Conservation (phyloP, 495 filamentous ascomycete species). For the Thozetella sp. region DNA sequence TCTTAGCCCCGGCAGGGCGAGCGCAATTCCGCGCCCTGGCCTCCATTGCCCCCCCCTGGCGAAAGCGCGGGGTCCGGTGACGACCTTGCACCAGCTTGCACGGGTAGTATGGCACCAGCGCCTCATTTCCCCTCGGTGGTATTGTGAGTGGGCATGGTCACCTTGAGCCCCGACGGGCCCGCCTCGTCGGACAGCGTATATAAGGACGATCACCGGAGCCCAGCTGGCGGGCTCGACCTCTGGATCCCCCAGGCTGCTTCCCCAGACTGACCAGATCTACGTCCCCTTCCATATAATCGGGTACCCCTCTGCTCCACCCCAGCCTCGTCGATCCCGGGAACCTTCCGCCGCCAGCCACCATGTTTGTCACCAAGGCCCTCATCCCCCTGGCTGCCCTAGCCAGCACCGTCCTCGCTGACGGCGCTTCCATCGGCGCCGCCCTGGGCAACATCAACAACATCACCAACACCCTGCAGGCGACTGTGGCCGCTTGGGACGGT, state of each 20-base stretch:
- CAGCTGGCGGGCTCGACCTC: too few relatives aligned
- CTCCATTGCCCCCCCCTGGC: neutral
- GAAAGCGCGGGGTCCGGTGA: neutral
- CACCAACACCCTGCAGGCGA: conserved; percentile 26
- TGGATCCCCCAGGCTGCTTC: neutral
- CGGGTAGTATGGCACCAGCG: neutral
- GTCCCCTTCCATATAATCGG: too few relatives aligned
- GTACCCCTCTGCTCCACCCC: too few relatives aligned
- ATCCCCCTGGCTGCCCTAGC: conserved; percentile 16
- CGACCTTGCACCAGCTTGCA: neutral
- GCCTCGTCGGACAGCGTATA: neutral
- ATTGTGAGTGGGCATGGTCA: neutral
- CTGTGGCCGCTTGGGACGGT: conserved; percentile 24
- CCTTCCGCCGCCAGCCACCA: conserved; percentile 4
- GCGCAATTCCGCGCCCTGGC: neutral
- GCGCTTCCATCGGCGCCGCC: conserved; percentile 24
- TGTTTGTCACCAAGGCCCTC: conserved; percentile 22
- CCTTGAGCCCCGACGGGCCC: too few relatives aligned
- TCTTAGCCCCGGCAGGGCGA: neutral
- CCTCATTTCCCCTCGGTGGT: neutral
- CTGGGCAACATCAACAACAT: conserved; percentile 22
- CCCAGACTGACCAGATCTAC: neutral
- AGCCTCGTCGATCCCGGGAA: neutral
- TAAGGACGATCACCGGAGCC: neutral
- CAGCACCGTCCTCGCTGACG: conserved; percentile 19